Conservation (phyloP, 352 stramenopile genomes). For the Phytophthora multivora region DNA sequence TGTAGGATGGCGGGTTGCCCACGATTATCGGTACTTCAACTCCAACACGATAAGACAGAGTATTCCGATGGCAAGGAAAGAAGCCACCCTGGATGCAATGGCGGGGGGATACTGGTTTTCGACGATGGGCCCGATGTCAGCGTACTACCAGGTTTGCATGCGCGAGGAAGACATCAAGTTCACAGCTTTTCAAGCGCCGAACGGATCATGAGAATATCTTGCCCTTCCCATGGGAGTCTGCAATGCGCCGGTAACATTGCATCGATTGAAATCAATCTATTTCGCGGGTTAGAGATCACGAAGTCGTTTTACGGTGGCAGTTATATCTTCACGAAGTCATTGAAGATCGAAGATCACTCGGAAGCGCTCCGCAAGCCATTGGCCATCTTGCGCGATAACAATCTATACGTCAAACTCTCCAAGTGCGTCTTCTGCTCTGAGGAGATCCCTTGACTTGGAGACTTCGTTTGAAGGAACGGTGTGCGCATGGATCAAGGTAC, state of each 20-base stretch:
- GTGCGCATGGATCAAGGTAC: background rate
- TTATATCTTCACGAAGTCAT: conserved; percentile 11
- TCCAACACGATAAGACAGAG: background rate
- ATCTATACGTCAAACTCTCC: conserved; percentile 11
- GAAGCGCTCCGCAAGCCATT: conserved; percentile 1
- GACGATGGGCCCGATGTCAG: conserved; percentile 22
- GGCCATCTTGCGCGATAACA: conserved; percentile 5
- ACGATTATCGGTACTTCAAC: conserved; percentile 2
- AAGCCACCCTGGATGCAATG: background rate
- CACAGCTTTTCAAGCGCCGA: too few species aligned
- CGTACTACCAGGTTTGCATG: conserved; percentile 35
- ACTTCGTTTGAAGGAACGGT: background rate
- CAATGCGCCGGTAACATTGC: background rate
- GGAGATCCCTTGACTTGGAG: background rate
- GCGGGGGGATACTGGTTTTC: conserved; percentile 4
- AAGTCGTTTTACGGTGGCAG: conserved; percentile 14
- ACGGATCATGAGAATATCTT: too few species aligned
- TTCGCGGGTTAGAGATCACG: conserved; percentile 1
- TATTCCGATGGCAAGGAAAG: too few species aligned
- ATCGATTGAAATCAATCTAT: conserved; percentile 1
- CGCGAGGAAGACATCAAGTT: background rate
- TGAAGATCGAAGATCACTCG: background rate
- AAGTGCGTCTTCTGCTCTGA: conserved; percentile 6
- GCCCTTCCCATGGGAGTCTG: too few species aligned
- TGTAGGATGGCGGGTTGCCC: conserved; percentile 1